Evolutionary conservation across 129 eudicot genomes (phyloP), one percentile per base, ranked within the genome.

Genomic region (Scalesia atractyloides): DNA sequence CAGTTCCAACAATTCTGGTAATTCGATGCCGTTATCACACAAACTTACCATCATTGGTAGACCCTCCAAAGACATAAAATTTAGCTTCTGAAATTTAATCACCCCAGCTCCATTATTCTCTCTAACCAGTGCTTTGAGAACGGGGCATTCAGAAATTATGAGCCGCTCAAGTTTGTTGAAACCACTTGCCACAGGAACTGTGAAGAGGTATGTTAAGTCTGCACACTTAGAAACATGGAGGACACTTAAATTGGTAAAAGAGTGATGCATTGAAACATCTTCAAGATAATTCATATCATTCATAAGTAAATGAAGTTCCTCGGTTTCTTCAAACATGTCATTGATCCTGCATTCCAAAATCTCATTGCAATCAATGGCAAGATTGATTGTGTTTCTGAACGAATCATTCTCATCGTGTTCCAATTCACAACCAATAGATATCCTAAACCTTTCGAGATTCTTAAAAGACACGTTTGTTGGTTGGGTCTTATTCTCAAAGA

Each of bases 321-420:
- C 24, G 2, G 68, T 63, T 63, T 63, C 44, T 18, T 63, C 49
- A 16, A 63, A 63, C 68, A 34, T 33, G 24, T 63, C 49, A 17
- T 18, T 63, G 7, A 63, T 63, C 19, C 19, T 1, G 36, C 47
- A 63, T 63, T 11, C 49, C 2, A n/a, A 6, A 33, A 63, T 5
- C 44, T 63, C 68, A 63, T 19, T 43, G 16, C 44, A 33, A 12
- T 63, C 44, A 9, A 15, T 36, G 18, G 19, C 68, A 39, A 63
- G 44, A 39, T 63, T 63, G 19, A 63, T 15, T 4, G 26, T 63
- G 68, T 63, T 63, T 63, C 44, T 43, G 3, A 34, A 36, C 30
- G 68, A 33, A 12, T 14, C 66, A 61, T 61, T 14, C 15, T 61
- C 47, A 30, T 9, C 22, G 9, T 50, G n/a, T 5, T 14, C 14